A percentile compares a stretch with the other conserved stretches of the same genome.
phyloP scores from a whole-genome alignment of 345 rosid genomes.

The Cardamine resedifolia region DNA sequence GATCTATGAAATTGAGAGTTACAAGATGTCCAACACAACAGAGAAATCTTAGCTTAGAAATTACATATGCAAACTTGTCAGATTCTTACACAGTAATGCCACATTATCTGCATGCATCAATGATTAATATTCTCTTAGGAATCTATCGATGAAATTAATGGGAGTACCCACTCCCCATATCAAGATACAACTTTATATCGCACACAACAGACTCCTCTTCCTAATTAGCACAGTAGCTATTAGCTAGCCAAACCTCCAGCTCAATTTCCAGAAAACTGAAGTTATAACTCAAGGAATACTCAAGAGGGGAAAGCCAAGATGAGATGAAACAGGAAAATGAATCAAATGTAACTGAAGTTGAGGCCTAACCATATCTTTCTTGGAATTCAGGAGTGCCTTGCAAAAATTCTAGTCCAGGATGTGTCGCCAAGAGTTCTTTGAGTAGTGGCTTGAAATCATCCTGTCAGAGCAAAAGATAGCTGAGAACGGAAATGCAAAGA shows the following conservation, averaged over 20 bases:
- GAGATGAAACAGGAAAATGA: neutral
- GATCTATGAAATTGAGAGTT: neutral
- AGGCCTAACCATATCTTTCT: conserved; percentile 92
- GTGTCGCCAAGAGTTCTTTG: conserved; percentile 86
- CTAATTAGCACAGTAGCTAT: conserved; percentile 4
- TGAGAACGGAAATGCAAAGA: conserved; percentile 15
- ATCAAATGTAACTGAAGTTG: neutral
- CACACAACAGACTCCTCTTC: neutral
- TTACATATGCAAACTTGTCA: conserved; percentile 6
- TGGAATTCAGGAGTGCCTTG: conserved; percentile 98
- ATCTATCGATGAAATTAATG: neutral
- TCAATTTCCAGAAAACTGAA: neutral
- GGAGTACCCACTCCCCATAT: neutral
- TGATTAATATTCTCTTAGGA: neutral
- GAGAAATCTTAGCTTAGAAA: neutral
- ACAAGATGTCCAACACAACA: conserved; percentile 1
- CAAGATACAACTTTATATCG: neutral
- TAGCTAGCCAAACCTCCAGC: neutral
- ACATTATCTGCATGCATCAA: neutral
- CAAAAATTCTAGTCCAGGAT: conserved; percentile 94
- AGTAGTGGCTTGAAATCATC: conserved; percentile 93
- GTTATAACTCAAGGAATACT: neutral
- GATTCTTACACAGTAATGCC: neutral
- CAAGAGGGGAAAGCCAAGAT: neutral
- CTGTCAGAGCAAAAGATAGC: conserved; percentile 42